Evolutionary conservation across 1,139 yeast species (phyloP).

Genomic region (Protomyces arabidopsidicola): DNA sequence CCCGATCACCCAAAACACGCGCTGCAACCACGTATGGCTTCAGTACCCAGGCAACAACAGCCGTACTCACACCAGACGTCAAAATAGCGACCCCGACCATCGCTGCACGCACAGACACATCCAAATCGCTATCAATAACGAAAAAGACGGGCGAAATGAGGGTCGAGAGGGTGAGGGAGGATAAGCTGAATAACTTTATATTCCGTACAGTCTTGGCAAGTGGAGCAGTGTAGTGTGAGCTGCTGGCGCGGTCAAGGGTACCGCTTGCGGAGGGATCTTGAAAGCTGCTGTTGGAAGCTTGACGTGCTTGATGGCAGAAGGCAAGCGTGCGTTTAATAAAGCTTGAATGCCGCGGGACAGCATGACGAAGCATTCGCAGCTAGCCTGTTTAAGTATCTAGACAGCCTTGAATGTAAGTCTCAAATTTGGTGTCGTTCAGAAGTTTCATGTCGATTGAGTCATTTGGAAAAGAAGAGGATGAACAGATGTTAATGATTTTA

Average conservation of each 20-base stretch:
- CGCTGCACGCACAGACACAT: constrained; percentile 14
- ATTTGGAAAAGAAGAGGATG: neutral
- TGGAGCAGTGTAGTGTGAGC: constrained; percentile 7
- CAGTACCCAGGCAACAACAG: constrained; percentile 52
- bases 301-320: neutral
- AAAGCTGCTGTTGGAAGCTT: neutral
- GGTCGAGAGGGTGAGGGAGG: constrained; percentile 17
- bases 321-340: neutral
- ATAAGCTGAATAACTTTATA: constrained; percentile 21
- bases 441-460: neutral
- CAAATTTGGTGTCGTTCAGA: neutral
- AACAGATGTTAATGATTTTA: neutral
- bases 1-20: neutral
- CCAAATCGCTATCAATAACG: constrained; percentile 17
- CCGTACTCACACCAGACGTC: constrained; percentile 73
- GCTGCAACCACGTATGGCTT: constrained; percentile 26
- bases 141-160: constrained; percentile 25
- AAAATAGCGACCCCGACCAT: constrained; percentile 26
- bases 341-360: neutral
- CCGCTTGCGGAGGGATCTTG: neutral
- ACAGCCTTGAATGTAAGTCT: no score
- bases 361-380: neutral
- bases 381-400: no score
- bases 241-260: constrained; percentile 1
- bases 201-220: constrained; percentile 19